phyloP scores from a whole-genome alignment of 495 filamentous ascomycete genomes.

The Penicillium soppii region DNA sequence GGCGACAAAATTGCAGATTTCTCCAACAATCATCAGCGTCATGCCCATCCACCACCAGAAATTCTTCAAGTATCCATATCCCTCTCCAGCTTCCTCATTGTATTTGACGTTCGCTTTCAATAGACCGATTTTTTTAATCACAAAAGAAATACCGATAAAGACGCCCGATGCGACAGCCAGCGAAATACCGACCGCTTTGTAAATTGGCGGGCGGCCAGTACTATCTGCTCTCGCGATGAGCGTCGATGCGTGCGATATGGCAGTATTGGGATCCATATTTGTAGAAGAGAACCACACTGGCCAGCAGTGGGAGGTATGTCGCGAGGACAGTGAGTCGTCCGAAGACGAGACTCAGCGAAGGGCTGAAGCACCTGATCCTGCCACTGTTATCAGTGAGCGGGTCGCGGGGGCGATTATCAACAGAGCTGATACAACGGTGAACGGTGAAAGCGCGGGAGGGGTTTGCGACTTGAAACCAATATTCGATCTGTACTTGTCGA shows the following conservation, averaged over 20 bases:
- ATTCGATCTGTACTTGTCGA: neutral
- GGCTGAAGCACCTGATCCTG: slow-evolving; percentile 22
- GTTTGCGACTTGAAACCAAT: neutral
- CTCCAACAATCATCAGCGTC: slow-evolving; percentile 95
- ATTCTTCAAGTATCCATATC: slow-evolving; percentile 98
- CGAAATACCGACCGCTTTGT: slow-evolving; percentile 85
- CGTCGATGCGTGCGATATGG: slow-evolving; percentile 41
- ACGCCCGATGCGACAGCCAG: slow-evolving; percentile 85
- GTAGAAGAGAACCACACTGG: slow-evolving; percentile 16
- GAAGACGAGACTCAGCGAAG: slow-evolving; percentile 27
- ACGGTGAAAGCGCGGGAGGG: neutral
- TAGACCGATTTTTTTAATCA: slow-evolving; percentile 90
- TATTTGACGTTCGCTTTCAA: slow-evolving; percentile 95
- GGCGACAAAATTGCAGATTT: slow-evolving; percentile 96
- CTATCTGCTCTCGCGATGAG: slow-evolving; percentile 49
- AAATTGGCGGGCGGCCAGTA: slow-evolving; percentile 55
- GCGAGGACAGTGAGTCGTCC: slow-evolving; percentile 22
- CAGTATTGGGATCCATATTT: slow-evolving; percentile 45
- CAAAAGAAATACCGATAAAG: slow-evolving; percentile 95
- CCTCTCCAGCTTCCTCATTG: slow-evolving; percentile 92
- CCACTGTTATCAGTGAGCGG: slow-evolving; percentile 10
- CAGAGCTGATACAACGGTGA: neutral
- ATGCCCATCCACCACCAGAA: slow-evolving; percentile 94
- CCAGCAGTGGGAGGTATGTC: slow-evolving; percentile 28
- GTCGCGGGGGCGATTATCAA: slow-evolving; percentile 13